Conservation (phyloP, 768 basidiomycete genomes). For the Phaeotremella skinneri region DNA sequence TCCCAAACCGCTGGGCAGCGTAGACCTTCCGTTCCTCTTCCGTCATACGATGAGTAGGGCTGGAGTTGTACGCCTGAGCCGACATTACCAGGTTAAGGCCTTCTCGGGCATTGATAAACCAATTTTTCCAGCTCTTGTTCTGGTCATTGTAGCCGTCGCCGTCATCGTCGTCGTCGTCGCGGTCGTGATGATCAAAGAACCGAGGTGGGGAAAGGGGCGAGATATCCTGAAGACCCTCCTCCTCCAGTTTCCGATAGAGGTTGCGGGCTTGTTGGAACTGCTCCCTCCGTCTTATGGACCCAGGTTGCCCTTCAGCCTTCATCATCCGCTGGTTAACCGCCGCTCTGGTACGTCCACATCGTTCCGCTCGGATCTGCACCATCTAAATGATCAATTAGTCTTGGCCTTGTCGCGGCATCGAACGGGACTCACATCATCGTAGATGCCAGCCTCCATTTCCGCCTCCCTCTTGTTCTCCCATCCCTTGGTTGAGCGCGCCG, state of each 20-base stretch:
- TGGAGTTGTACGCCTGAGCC: background rate
- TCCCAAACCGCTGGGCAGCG: background rate
- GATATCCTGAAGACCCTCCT: background rate
- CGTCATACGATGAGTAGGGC: background rate
- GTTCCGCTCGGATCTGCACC: background rate
- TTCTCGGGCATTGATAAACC: background rate
- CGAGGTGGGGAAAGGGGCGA: background rate
- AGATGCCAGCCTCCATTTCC: background rate
- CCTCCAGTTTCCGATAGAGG: background rate
- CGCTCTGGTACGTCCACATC: background rate
- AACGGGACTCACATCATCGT: background rate
- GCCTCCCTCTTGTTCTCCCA: background rate
- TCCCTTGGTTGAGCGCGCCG: background rate
- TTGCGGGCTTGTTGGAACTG: background rate
- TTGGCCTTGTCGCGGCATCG: background rate
- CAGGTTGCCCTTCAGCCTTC: background rate
- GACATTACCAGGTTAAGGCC: background rate
- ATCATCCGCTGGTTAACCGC: background rate
- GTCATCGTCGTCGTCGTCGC: too few species aligned
- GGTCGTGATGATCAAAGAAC: background rate
- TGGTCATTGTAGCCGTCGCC: too few species aligned
- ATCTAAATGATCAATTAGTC: background rate
- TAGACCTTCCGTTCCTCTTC: background rate
- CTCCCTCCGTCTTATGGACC: background rate
- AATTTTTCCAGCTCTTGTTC: background rate